Conservation (phyloP, 306 rosid genomes). For the Begonia fuchsioides region DNA sequence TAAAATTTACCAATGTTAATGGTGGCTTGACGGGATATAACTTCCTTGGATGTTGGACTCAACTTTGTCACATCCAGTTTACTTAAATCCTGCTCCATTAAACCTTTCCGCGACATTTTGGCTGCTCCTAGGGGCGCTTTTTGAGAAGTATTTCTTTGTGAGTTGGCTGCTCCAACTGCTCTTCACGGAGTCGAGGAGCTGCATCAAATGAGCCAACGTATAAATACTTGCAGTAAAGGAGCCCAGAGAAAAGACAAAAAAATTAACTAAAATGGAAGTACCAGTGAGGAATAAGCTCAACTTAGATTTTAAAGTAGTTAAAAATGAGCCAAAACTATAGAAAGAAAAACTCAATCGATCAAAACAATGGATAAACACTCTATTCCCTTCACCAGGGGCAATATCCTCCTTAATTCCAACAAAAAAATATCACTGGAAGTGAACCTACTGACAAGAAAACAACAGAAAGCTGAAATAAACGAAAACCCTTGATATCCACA, state of each 20-base stretch:
- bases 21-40: constrained; percentile 95
- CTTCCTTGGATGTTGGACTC: constrained; percentile 93
- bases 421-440: too few relatives aligned
- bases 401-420: too few relatives aligned
- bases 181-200: background rate
- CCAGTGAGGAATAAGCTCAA: too few relatives aligned
- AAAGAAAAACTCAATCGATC: too few relatives aligned
- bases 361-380: too few relatives aligned
- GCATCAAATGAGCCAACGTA: background rate
- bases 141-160: background rate
- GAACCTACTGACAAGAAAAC: too few relatives aligned
- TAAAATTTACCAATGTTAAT: constrained; percentile 62
- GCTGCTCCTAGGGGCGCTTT: constrained; percentile 7
- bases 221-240: too few relatives aligned
- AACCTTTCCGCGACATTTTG: constrained; percentile 78
- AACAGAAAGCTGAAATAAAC: background rate
- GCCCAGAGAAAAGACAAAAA: too few relatives aligned
- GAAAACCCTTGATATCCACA: background rate
- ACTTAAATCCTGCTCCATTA: constrained; percentile 88
- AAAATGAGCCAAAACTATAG: too few relatives aligned
- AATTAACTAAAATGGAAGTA: too few relatives aligned
- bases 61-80: constrained; percentile 77
- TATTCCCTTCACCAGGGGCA: too few relatives aligned
- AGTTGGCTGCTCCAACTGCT: background rate
- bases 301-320: too few relatives aligned